A percentile compares a stretch with the other conserved stretches of the same genome.
Evolutionary conservation across 805 yeast genomes (phyloP).

Genomic region (Wickerhamiella domercqiae): DNA sequence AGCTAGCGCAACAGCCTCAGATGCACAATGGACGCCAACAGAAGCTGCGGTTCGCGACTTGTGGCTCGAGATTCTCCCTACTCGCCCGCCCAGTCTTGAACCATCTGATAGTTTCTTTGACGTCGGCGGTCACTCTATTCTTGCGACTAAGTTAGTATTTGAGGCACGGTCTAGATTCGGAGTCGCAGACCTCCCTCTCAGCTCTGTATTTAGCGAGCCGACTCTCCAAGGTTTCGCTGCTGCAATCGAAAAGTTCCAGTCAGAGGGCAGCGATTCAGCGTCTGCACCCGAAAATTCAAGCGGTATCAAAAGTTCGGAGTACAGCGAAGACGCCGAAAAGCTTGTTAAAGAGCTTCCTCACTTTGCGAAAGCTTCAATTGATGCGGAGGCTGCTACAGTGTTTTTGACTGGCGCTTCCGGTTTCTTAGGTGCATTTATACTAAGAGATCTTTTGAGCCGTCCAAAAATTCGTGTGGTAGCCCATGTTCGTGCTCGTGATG

Average conservation of each 20-base stretch:
- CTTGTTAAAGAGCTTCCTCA: constrained; percentile 29
- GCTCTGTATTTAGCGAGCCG: constrained; percentile 79
- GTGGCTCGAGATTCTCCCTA: constrained; percentile 79
- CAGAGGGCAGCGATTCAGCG: constrained; percentile 20
- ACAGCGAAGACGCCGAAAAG: constrained; percentile 60
- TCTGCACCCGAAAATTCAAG: constrained; percentile 19
- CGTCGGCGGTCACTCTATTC: constrained; percentile 92
- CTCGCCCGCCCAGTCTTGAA: constrained; percentile 59
- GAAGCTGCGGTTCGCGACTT: constrained; percentile 61
- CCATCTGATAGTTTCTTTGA: constrained; percentile 88
- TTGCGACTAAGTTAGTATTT: constrained; percentile 94
- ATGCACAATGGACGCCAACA: constrained; percentile 37
- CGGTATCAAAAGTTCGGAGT: constrained; percentile 31
- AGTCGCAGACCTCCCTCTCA: constrained; percentile 67
- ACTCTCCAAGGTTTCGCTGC: constrained; percentile 65
- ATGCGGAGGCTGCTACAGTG: constrained; percentile 31
- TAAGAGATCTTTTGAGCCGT: constrained; percentile 59
- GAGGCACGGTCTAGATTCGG: constrained; percentile 65
- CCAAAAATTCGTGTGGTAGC: constrained; percentile 51
- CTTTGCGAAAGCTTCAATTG: constrained; percentile 29
- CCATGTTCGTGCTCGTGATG: constrained; percentile 75
- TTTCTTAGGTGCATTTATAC: constrained; percentile 79
- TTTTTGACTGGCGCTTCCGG: constrained; percentile 96
- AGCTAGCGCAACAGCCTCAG: constrained; percentile 30
- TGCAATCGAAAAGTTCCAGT: constrained; percentile 45